Conservation (phyloP, 2,329 filamentous ascomycete genomes). For the Fusarium succisae region DNA sequence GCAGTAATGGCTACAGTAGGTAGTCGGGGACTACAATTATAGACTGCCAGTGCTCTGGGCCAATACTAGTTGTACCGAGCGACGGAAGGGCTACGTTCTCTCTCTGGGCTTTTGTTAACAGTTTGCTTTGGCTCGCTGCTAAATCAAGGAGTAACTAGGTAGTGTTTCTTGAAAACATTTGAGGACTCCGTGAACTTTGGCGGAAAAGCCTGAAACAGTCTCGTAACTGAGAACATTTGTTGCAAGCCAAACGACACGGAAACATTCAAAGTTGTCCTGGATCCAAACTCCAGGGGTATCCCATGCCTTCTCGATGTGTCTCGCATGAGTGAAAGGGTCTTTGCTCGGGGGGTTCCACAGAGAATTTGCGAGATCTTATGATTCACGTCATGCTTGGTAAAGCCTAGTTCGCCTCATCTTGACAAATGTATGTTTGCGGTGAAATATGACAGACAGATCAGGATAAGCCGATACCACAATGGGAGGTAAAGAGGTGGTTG, state of each 20-base stretch:
- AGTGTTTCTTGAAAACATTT: not conserved
- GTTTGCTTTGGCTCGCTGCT: not conserved
- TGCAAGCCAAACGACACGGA: not conserved
- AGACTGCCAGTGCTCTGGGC: not conserved
- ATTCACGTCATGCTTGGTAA: not conserved
- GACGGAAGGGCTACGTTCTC: not conserved
- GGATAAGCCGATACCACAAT: not conserved
- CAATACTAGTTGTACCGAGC: not conserved
- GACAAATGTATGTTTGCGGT: not conserved
- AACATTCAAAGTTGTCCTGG: not conserved
- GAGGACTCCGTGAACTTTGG: not conserved
- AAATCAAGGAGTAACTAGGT: not conserved
- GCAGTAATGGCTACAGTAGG: not conserved
- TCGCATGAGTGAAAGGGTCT: constrained; percentile 24
- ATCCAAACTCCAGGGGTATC: constrained; percentile 4
- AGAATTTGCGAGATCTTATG: not conserved
- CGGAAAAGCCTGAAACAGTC: not conserved
- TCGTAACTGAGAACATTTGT: not conserved
- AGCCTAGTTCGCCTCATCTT: not conserved
- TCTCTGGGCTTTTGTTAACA: not conserved
- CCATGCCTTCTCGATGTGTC: constrained; percentile 28
- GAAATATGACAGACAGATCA: not conserved
- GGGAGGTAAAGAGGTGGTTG: not conserved
- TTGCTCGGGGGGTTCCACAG: not conserved
- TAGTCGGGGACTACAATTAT: not conserved